Evolutionary conservation across 179 eudicot genomes (phyloP).

Genomic region (Amaranthus tricolor): DNA sequence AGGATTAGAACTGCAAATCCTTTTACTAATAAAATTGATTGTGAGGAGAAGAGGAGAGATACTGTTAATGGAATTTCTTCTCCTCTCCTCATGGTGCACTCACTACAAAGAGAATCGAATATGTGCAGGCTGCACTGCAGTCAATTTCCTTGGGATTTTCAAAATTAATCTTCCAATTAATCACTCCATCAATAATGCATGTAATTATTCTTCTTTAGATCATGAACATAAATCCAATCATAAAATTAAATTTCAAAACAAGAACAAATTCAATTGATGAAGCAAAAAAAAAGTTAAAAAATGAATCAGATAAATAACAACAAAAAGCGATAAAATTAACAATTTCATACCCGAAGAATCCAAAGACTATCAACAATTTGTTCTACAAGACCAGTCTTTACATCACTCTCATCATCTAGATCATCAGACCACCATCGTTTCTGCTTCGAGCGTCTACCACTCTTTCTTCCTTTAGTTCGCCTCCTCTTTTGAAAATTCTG

Average conservation of each 20-base stretch:
- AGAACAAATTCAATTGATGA: not conserved
- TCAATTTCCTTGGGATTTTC: no score
- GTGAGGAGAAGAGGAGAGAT: no score
- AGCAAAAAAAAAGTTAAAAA: not conserved
- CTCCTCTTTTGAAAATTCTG: not conserved
- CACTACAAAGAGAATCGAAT: no score
- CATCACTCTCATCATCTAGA: slow-evolving; percentile 18
- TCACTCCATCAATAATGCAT: no score
- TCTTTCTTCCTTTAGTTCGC: slow-evolving; percentile 1
- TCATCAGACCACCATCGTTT: slow-evolving; percentile 38
- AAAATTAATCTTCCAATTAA: no score
- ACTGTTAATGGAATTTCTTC: no score
- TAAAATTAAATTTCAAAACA: not conserved
- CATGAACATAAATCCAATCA: not conserved
- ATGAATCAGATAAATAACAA: not conserved
- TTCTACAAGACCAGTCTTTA: slow-evolving; percentile 33
- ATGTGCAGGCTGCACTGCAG: no score
- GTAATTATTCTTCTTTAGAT: not conserved
- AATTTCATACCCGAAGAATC: slow-evolving; percentile 57
- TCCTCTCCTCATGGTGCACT: no score
- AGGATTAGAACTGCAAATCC: no score
- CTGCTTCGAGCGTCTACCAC: slow-evolving; percentile 24
- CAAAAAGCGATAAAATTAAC: not conserved
- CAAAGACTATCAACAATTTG: slow-evolving; percentile 55
- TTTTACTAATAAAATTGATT: no score